Evolutionary conservation across 2,329 filamentous ascomycete species (phyloP).

Genomic region (Myriangium duriaei): DNA sequence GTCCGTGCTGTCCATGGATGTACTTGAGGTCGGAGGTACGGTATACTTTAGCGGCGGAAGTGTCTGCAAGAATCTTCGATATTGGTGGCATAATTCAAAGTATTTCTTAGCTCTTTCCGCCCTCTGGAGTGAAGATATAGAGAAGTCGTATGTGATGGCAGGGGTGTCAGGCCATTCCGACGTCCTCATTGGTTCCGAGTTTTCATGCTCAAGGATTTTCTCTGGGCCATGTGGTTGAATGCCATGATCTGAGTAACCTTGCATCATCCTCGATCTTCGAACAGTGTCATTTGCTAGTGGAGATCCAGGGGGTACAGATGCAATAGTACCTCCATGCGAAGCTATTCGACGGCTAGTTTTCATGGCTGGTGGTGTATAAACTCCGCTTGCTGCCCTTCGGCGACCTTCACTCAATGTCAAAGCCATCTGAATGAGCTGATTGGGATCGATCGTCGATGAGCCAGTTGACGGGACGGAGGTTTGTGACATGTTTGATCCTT

Average conservation of each 20-base stretch:
- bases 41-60: slow-evolving; percentile 69
- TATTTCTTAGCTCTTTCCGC: slow-evolving; percentile 75
- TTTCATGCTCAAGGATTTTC: slow-evolving; percentile 10
- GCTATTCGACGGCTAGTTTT: slow-evolving; percentile 8
- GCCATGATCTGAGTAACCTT: neutral
- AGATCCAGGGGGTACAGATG: slow-evolving; percentile 10
- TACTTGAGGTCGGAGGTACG: slow-evolving; percentile 27
- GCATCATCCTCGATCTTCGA: neutral
- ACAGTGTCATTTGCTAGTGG: slow-evolving; percentile 23
- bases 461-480: slow-evolving; percentile 2
- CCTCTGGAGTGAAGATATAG: slow-evolving; percentile 65
- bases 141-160: slow-evolving; percentile 53
- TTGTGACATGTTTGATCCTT: slow-evolving; percentile 2
- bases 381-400: slow-evolving; percentile 47
- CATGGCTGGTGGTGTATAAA: slow-evolving; percentile 31
- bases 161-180: slow-evolving; percentile 13
- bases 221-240: too few relatives aligned
- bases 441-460: slow-evolving; percentile 47
- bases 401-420: slow-evolving; percentile 75
- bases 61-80: slow-evolving; percentile 65
- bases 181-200: slow-evolving; percentile 13
- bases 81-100: slow-evolving; percentile 75
- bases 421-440: slow-evolving; percentile 87
- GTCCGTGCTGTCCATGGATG: slow-evolving; percentile 25
- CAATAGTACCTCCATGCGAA: slow-evolving; percentile 8